Evolutionary conservation across 108 stramenopile genomes (phyloP).

Genomic region (Skeletonema tropicum): DNA sequence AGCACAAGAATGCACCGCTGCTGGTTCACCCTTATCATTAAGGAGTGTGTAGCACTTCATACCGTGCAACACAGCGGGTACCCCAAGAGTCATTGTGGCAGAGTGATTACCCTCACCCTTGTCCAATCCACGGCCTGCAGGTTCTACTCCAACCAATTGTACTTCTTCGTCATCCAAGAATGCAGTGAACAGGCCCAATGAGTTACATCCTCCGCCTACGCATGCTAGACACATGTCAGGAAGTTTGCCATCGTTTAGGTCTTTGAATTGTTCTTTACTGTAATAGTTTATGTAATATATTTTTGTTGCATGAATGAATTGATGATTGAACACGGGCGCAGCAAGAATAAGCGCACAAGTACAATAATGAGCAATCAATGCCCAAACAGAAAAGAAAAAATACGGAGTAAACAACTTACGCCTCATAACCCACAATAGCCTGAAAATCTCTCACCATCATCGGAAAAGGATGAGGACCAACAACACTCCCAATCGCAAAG

Average conservation of each 20-base stretch:
- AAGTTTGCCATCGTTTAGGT: conserved; percentile 75
- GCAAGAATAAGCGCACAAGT: background rate
- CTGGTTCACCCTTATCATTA: conserved; percentile 81
- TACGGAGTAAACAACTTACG: conserved; percentile 12
- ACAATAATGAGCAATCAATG: too few relatives aligned
- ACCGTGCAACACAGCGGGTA: conserved; percentile 90
- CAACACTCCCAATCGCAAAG: conserved; percentile 94
- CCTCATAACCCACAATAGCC: conserved; percentile 82
- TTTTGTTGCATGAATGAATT: background rate
- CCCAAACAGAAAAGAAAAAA: background rate
- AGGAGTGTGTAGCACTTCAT: conserved; percentile 88
- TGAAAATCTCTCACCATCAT: conserved; percentile 95
- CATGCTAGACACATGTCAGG: conserved; percentile 92
- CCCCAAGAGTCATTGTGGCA: conserved; percentile 84
- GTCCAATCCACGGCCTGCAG: conserved; percentile 86
- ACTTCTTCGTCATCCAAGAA: conserved; percentile 85
- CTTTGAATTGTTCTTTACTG: conserved; percentile 65
- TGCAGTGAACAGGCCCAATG: conserved; percentile 91
- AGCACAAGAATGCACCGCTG: conserved; percentile 86
- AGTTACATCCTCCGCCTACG: conserved; percentile 95
- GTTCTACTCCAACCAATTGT: conserved; percentile 87
- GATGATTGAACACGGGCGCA: background rate
- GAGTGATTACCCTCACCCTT: conserved; percentile 72
- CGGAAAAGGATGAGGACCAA: conserved; percentile 96
- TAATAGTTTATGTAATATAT: background rate